phyloP scores from a whole-genome alignment of 2,329 filamentous ascomycete species.

The Colletotrichum neosansevieriae region DNA sequence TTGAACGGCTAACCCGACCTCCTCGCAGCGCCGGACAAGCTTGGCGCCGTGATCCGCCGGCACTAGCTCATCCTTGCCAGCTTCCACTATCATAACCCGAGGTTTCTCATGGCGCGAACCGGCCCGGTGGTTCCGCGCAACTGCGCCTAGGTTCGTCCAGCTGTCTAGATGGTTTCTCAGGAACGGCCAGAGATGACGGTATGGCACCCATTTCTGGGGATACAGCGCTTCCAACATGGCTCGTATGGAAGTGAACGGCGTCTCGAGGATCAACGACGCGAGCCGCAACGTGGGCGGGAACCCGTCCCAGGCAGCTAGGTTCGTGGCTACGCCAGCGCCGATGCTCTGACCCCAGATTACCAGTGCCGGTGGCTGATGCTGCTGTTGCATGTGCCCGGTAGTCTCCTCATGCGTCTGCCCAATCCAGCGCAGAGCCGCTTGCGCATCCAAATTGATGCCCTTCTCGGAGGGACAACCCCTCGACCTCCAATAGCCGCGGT shows the following conservation, averaged over 20 bases:
- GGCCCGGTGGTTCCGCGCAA: constrained; percentile 48
- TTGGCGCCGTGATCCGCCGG: constrained; percentile 62
- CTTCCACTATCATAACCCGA: constrained; percentile 59
- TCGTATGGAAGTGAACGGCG: constrained; percentile 78
- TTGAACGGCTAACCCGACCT: constrained; percentile 60
- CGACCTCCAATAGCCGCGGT: constrained; percentile 84
- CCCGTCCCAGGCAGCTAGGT: constrained; percentile 56
- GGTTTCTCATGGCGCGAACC: constrained; percentile 43
- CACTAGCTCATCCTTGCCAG: constrained; percentile 70
- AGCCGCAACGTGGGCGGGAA: constrained; percentile 55
- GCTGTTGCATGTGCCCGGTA: constrained; percentile 16
- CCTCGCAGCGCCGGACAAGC: constrained; percentile 60
- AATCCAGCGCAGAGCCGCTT: constrained; percentile 74
- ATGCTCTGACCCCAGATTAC: constrained; percentile 84
- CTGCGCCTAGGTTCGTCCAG: constrained; percentile 60
- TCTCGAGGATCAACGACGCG: constrained; percentile 75
- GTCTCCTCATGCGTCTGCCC: constrained; percentile 53
- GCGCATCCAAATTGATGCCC: constrained; percentile 77
- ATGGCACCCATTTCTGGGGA: constrained; percentile 84
- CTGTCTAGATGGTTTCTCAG: constrained; percentile 73
- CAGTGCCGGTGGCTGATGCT: constrained; percentile 50
- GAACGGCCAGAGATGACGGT: constrained; percentile 80
- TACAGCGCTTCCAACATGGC: constrained; percentile 80
- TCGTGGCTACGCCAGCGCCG: constrained; percentile 78
- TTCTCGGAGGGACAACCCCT: constrained; percentile 76